phyloP scores from a whole-genome alignment of 2,329 filamentous ascomycete genomes.

The Microsporum audouinii region DNA sequence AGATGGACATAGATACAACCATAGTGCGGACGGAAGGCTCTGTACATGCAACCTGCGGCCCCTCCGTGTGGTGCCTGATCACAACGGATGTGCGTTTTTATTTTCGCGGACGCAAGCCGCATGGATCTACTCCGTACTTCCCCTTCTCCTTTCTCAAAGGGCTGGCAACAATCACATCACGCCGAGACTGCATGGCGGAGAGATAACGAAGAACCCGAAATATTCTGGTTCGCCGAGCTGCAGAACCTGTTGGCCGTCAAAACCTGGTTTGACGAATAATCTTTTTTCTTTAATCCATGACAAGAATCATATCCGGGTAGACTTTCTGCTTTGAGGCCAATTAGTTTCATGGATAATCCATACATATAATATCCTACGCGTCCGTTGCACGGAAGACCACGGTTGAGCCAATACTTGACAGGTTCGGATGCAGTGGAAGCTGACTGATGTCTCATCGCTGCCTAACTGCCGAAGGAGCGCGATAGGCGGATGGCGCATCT shows the following conservation, averaged over 20 bases:
- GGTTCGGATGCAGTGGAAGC: not conserved
- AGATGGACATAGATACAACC: not conserved
- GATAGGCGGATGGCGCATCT: not conserved
- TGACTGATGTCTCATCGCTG: not conserved
- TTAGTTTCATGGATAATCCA: not conserved
- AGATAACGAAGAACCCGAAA: not conserved
- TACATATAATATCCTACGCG: not conserved
- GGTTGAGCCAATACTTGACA: not conserved
- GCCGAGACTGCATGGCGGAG: not conserved
- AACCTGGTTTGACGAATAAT: not conserved
- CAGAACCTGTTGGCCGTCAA: not conserved
- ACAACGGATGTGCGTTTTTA: not conserved
- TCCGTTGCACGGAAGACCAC: not conserved
- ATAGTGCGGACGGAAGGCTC: not conserved
- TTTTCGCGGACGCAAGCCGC: constrained; percentile 1
- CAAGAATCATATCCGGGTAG: not conserved
- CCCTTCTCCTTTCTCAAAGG: not conserved
- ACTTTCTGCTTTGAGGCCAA: not conserved
- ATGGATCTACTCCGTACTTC: not conserved
- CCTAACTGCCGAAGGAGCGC: not conserved
- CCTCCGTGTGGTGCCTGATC: not conserved
- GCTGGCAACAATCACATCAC: not conserved
- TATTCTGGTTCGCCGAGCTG: not conserved
- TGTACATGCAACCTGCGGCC: not conserved
- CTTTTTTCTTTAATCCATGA: not conserved